A percentile compares a stretch with the other conserved stretches of the same genome.
phyloP scores from a whole-genome alignment of 2,329 filamentous ascomycete genomes.

The Chaetomium sp. region DNA sequence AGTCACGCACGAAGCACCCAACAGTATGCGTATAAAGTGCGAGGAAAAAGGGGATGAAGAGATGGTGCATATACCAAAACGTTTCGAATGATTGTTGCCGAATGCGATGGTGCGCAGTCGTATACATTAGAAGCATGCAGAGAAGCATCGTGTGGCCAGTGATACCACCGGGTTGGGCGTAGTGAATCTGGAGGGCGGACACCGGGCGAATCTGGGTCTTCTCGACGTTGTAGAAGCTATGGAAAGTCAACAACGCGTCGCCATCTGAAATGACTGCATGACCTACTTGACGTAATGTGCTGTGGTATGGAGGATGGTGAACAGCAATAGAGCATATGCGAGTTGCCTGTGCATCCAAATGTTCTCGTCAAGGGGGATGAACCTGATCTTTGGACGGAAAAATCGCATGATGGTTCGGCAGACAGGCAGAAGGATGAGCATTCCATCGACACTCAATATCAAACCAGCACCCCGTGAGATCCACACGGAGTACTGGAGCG shows the following conservation, averaged over 20 bases:
- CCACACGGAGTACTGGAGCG: constrained; percentile 84
- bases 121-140: constrained; percentile 99
- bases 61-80: constrained; percentile 98
- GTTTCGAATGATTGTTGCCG: constrained; percentile 96
- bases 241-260: constrained; percentile 10
- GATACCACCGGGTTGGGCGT: constrained; percentile 78
- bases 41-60: constrained; percentile 94
- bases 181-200: constrained; percentile 84
- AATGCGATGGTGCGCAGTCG: constrained; percentile 86
- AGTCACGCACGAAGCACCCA: constrained; percentile 93
- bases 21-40: constrained; percentile 93
- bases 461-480: constrained; percentile 89
- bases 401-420: constrained; percentile 84
- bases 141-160: constrained; percentile 96
- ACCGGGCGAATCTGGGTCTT: constrained; percentile 72
- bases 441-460: constrained; percentile 74
- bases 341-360: constrained; percentile 95
- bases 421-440: constrained; percentile 87
- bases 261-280: too few species aligned
- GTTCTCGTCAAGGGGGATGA: constrained; percentile 90
- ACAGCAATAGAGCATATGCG: constrained; percentile 81
- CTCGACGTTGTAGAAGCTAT: constrained; percentile 91
- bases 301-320: constrained; percentile 67
- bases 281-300: constrained; percentile 79
- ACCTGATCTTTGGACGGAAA: constrained; percentile 79